Conservation (phyloP, 768 basidiomycete species). For the Hygrophoropsis aurantiaca region DNA sequence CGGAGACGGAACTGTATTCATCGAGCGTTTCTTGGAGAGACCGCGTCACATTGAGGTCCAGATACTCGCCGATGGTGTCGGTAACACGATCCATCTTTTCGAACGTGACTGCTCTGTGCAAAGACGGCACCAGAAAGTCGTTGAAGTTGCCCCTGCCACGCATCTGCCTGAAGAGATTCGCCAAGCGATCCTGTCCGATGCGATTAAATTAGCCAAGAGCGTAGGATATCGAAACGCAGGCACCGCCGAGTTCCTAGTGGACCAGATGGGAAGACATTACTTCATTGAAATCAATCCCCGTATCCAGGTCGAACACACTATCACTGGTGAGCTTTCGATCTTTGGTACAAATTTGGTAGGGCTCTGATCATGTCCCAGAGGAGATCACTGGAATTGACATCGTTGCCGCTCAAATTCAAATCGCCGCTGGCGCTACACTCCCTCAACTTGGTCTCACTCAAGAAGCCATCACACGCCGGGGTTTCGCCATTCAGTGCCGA, state of each 20-base stretch:
- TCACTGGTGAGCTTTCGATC: slow-evolving; percentile 66
- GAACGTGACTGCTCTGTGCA: slow-evolving; percentile 99
- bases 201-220: slow-evolving; percentile 90
- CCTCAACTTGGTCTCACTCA: slow-evolving; percentile 94
- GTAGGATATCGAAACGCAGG: slow-evolving; percentile 97
- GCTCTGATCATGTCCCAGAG: slow-evolving; percentile 54
- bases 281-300: slow-evolving; percentile 99
- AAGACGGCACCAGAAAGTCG: slow-evolving; percentile 96
- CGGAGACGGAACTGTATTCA: slow-evolving; percentile 98
- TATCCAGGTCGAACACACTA: slow-evolving; percentile 99
- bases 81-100: slow-evolving; percentile 97
- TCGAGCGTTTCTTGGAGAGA: slow-evolving; percentile 95
- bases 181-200: slow-evolving; percentile 83
- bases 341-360: background rate
- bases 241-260: slow-evolving; percentile 97
- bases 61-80: slow-evolving; percentile 84
- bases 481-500: slow-evolving; percentile 98
- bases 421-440: slow-evolving; percentile 96
- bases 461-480: slow-evolving; percentile 93
- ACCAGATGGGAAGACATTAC: slow-evolving; percentile 94
- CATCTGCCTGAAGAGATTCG: slow-evolving; percentile 90
- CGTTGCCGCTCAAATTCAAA: slow-evolving; percentile 98
- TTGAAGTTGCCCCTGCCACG: slow-evolving; percentile 96
- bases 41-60: slow-evolving; percentile 99
- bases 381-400: slow-evolving; percentile 99